Percentiles rank a stretch among this genome's conserved stretches.
These are phyloP conservation scores for Multifurca ochricompacta DNA, from an alignment of 768 basidiomycete species.

Conservation along the genomic window DNA sequence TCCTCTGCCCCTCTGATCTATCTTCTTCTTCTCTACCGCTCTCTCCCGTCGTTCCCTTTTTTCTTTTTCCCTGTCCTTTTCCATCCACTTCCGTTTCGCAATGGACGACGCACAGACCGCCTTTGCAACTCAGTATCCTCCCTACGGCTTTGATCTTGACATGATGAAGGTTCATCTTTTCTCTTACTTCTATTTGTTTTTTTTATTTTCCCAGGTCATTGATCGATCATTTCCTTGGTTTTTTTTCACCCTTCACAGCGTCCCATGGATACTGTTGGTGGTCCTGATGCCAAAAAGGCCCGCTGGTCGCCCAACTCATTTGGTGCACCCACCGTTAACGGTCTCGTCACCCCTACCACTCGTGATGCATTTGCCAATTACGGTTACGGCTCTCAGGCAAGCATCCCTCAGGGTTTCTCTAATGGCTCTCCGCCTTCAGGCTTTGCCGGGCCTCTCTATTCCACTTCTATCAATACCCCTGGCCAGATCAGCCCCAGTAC, in stretches of 20 bases:
- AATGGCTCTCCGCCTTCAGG: constrained; percentile 38
- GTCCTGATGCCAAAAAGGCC: constrained; percentile 83
- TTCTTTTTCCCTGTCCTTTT: too few relatives aligned
- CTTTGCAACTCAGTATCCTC: constrained; percentile 60
- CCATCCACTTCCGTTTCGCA: constrained; percentile 23
- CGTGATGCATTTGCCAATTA: constrained; percentile 80
- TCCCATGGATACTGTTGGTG: constrained; percentile 76
- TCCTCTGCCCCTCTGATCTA: constrained; percentile 40
- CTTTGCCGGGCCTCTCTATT: constrained; percentile 57
- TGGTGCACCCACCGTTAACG: constrained; percentile 30
- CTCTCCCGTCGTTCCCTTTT: constrained; percentile 21
- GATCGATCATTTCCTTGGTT: not conserved
- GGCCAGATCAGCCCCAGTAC: constrained; percentile 65
- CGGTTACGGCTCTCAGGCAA: constrained; percentile 74
- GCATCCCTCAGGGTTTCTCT: constrained; percentile 47
- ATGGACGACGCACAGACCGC: constrained; percentile 71
- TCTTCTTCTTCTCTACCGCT: constrained; percentile 19
- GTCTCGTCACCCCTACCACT: constrained; percentile 36
- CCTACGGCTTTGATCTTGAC: constrained; percentile 76
- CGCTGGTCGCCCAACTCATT: constrained; percentile 74
- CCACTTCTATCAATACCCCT: constrained; percentile 52
- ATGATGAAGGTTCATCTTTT: constrained; percentile 73
- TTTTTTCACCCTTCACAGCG: constrained; percentile 55
- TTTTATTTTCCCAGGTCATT: not conserved
- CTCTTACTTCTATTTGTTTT: constrained; percentile 6